Base-by-base conservation (phyloP, 208 protist species). In the Wallacemonas sp. region DNA sequence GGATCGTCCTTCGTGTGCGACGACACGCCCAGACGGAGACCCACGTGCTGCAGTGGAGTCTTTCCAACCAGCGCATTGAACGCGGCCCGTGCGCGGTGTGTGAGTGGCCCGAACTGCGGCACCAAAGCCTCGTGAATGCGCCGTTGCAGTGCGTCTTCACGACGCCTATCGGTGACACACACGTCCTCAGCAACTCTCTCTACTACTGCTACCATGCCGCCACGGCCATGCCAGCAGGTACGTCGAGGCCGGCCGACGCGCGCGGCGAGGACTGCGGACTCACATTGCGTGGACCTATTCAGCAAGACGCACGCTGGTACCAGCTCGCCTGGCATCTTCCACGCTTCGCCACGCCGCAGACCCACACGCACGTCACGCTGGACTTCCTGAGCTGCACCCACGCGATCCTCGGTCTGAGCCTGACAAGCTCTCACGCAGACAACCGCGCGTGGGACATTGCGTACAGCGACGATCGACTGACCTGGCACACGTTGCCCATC, bases 391-490 rank as follows among this genome's bases (percentile, higher is more conserved):
- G 39, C 19, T 9, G 46, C 48, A 30, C 47, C 2, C 24, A 29
- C 33, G 41, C 54, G 12, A 26, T 72, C 1, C 47, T 72, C 9
- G 67, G 67, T n/a, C 2, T 66, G 21, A 23, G 52, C 38, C 58
- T 72, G 12, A 34, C 26, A 1, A 65, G 55, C 32, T 30, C 58
- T 0, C 26, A 46, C 21, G 61, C 29, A 3, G 47, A 46, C 61
- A 19, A 39, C 30, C 23, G 47, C 3, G 11, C 4, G 17, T 78
- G 72, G 77, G 12, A 70, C 17, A 30, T 74, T 30, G 68, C 70
- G 19, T 85, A 65, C 65, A 85, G 80, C 47, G 75, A 85, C 63
- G 75, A 85, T 60, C 49, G 61, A 44, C 3, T 75, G 2, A 16
- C 36, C 1, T 85, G 79, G 79, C 46, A 49, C 6, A 36, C 19